A percentile compares a stretch with the other conserved stretches of the same genome.
Conservation (phyloP, 495 filamentous ascomycete genomes). For the Viridothelium virens region DNA sequence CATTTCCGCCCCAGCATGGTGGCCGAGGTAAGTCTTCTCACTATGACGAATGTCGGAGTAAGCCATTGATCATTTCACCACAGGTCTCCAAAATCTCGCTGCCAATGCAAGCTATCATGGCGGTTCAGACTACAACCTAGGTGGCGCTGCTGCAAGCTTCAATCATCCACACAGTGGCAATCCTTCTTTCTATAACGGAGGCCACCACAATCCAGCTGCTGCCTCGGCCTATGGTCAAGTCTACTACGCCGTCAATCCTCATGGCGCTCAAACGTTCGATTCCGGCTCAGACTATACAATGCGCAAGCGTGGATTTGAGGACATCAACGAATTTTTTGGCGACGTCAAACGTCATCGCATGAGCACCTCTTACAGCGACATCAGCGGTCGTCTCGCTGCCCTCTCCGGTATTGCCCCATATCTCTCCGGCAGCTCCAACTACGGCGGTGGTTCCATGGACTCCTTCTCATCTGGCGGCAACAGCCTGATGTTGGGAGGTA, state of each 20-base stretch:
- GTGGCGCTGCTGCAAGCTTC: not conserved
- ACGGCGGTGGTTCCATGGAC: constrained; percentile 54
- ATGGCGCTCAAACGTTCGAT: not conserved
- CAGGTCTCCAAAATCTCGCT: constrained; percentile 4
- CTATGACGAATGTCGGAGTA: not conserved
- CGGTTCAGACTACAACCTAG: not conserved
- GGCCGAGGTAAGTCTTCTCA: not conserved
- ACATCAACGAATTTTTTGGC: constrained; percentile 87
- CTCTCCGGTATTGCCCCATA: constrained; percentile 47
- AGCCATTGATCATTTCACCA: not conserved
- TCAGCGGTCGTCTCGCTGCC: not conserved
- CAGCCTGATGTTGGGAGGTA: constrained; percentile 10
- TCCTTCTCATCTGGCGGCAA: constrained; percentile 17
- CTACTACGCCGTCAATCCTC: constrained; percentile 54
- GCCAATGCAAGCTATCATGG: constrained; percentile 2
- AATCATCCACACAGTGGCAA: constrained; percentile 8
- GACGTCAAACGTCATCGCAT: constrained; percentile 83
- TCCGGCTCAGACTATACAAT: constrained; percentile 43
- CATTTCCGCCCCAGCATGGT: not conserved
- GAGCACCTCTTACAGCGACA: constrained; percentile 38
- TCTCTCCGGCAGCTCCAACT: constrained; percentile 58
- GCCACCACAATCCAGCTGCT: constrained; percentile 38
- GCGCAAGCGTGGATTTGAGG: constrained; percentile 77
- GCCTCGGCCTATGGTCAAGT: constrained; percentile 57
- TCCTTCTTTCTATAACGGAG: constrained; percentile 51